phyloP scores from a whole-genome alignment of 129 eudicot genomes.

The Kitagawia praeruptora region DNA sequence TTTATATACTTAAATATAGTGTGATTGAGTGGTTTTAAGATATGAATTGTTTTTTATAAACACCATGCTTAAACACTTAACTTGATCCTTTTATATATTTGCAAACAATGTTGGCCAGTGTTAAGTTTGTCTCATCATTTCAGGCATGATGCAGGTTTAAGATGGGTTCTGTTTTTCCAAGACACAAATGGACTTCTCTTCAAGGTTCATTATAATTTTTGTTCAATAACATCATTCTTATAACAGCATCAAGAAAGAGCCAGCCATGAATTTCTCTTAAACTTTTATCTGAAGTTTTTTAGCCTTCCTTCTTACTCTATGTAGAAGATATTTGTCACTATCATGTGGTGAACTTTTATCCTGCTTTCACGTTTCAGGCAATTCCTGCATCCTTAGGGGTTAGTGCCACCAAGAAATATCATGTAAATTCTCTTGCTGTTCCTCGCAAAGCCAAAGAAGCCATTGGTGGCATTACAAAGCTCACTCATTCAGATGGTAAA shows the following conservation, averaged over 20 bases:
- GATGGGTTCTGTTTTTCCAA: constrained; percentile 94
- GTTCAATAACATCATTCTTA: background rate
- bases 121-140: constrained; percentile 18
- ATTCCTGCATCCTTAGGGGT: constrained; percentile 97
- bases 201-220: constrained; percentile 44
- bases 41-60: background rate
- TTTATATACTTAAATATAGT: background rate
- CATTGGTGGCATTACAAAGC: constrained; percentile 95
- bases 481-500: constrained; percentile 95
- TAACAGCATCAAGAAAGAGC: constrained; percentile 47
- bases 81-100: background rate
- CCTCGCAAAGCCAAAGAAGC: constrained; percentile 98
- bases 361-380: constrained; percentile 35
- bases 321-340: background rate
- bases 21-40: background rate
- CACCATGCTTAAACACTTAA: background rate
- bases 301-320: background rate
- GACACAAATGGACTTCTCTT: constrained; percentile 98
- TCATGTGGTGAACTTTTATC: background rate
- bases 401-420: constrained; percentile 70
- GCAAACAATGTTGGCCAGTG: background rate
- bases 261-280: constrained; percentile 71
- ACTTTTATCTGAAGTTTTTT: constrained; percentile 30
- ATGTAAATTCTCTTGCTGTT: constrained; percentile 97
- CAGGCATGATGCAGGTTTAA: constrained; percentile 88